Evolutionary conservation across 2,329 filamentous ascomycete genomes (phyloP), one percentile per base, ranked within the genome.

Genomic region (Thielaviopsis cerberus): DNA sequence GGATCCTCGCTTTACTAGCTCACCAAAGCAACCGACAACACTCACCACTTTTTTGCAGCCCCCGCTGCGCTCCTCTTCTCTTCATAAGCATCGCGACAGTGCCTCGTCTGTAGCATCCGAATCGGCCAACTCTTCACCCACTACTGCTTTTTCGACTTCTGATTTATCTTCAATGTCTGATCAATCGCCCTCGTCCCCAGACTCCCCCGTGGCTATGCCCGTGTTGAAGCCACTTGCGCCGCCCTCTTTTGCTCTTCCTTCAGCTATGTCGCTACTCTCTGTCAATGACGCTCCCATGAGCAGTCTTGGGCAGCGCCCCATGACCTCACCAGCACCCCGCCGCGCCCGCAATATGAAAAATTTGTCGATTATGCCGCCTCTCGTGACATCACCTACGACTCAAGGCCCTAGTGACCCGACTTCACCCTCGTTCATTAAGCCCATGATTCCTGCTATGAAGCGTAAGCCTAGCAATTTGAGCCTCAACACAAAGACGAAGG

Each of bases 101-200:
- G 84, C 81, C n/a, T 90, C 84, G 7, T 88, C 85, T 2, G 83
- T 85, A 62, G 78, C 78, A 57, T 87, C 86, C 17, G 88, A 87
- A 63, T 97, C 92, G 1, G 87, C 87, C 50, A 90, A 95, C 66
- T 95, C 91, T 23, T 97, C 91, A 8, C 92, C 92, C 1, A 97
- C 91, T 7, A 96, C 90, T 3, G 95, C 91, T 1, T 80, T 92
- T 54, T 95, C 89, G 5, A 95, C 88, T 22, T 88, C 91, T 62
- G 91, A 95, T 71, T 94, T 90, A 4, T 91, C 88, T 8, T 87
- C 88, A 27, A 77, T 92, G 54, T 90, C 90, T 27, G 91, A 97
- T 65, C 85, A 88, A 7, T 96, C 91, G 4, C 89, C 92, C 2
- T 88, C 90, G 23, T 96, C 91, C 1, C 91, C 91, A 8, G 90